Percentiles rank a stretch among this genome's conserved stretches.
Evolutionary conservation across 305 asterid species (phyloP).

Genomic region (Fraxinus nigra): DNA sequence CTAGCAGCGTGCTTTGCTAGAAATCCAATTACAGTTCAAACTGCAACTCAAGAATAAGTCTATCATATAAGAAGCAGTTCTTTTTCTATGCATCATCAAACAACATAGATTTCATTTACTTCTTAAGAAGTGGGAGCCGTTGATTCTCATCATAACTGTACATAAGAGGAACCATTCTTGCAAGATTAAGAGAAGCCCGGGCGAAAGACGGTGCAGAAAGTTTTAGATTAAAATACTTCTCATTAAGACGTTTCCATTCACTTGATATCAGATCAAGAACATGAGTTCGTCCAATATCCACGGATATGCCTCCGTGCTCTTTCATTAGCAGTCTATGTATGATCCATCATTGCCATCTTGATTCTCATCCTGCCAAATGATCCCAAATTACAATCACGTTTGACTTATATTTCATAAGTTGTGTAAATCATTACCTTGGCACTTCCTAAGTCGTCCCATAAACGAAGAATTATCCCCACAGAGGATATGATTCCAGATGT

Average conservation of each 20-base stretch:
- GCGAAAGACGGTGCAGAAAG: conserved; percentile 18
- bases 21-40: not conserved
- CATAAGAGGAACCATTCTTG: conserved; percentile 53
- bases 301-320: conserved; percentile 16
- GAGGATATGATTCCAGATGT: conserved; percentile 20
- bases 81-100: not conserved
- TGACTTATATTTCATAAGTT: not conserved
- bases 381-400: not conserved
- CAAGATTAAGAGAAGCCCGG: conserved; percentile 42
- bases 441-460: conserved; percentile 50
- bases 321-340: conserved; percentile 36
- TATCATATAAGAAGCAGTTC: not conserved
- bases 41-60: not conserved
- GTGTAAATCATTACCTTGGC: conserved; percentile 32
- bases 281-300: conserved; percentile 26
- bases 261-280: conserved; percentile 26
- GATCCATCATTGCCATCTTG: conserved; percentile 50
- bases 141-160: conserved; percentile 39
- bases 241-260: conserved; percentile 46
- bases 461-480: conserved; percentile 42
- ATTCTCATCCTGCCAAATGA: conserved; percentile 33
- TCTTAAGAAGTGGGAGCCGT: conserved; percentile 32
- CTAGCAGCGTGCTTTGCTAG: not conserved
- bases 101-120: conserved; percentile 28
- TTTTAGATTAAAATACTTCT: conserved; percentile 28